phyloP scores from a whole-genome alignment of 257 asterid genomes.

The Prunella vulgaris region DNA sequence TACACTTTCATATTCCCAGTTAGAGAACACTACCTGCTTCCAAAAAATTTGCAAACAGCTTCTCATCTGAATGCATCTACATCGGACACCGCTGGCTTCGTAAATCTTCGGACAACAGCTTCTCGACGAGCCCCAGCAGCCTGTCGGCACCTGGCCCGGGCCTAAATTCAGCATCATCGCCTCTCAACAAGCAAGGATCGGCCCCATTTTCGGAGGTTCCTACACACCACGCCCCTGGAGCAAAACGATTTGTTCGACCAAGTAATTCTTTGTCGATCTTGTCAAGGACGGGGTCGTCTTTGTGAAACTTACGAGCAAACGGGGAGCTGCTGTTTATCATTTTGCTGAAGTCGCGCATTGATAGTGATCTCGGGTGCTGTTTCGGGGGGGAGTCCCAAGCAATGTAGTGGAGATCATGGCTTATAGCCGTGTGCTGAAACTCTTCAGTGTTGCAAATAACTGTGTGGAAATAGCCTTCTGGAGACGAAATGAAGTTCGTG shows the following conservation, averaged over 20 bases:
- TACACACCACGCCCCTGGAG: conserved; percentile 87
- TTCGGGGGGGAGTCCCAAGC: conserved; percentile 98
- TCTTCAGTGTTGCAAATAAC: conserved; percentile 80
- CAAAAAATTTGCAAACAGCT: conserved; percentile 33
- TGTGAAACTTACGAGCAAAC: conserved; percentile 86
- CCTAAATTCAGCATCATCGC: conserved; percentile 63
- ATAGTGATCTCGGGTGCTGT: conserved; percentile 78
- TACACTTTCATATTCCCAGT: conserved; percentile 38
- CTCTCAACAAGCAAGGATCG: conserved; percentile 68
- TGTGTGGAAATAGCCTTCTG: conserved; percentile 96
- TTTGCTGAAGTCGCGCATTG: conserved; percentile 57
- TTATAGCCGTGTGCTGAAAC: conserved; percentile 65
- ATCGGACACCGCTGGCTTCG: conserved; percentile 48
- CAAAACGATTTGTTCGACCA: conserved; percentile 60
- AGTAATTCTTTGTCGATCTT: conserved; percentile 75
- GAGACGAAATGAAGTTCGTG: conserved; percentile 83
- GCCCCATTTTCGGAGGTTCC: conserved; percentile 62
- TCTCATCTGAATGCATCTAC: conserved; percentile 17
- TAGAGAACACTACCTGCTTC: conserved; percentile 34
- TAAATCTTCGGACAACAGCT: conserved; percentile 57
- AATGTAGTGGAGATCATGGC: conserved; percentile 93
- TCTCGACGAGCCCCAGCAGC: conserved; percentile 44
- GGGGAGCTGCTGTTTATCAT: conserved; percentile 96
- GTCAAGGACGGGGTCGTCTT: conserved; percentile 73
- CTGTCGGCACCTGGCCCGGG: conserved; percentile 87